Evolutionary conservation across 495 filamentous ascomycete genomes (phyloP), one percentile per base, ranked within the genome.

Genomic region (Choiromyces venosus): DNA sequence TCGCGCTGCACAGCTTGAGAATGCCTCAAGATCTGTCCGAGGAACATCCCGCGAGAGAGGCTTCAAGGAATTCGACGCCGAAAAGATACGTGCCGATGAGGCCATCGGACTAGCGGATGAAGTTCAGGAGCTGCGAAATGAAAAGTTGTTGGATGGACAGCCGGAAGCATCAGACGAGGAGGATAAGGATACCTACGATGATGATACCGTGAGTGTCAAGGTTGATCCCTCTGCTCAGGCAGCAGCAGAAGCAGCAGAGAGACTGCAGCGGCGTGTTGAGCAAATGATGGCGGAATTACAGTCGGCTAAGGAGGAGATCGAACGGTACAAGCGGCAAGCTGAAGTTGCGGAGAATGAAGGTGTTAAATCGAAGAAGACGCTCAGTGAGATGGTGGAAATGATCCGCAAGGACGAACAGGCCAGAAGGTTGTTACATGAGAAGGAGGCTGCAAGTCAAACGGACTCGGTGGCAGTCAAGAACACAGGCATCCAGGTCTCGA

Each of bases 341-440:
- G 90, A 96, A 81, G 88, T 84, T 66, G 93, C 94, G 4, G 77
- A 79, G 80, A 84, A 86, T 29, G 93, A 97, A 74, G 86, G 87
- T 37, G 85, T 87, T 71, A 84, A 86, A 46, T 86, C 88, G 67
- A 88, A 89, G 68, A 89, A 90, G 80, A 91, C 90, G 1, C 83
- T 99, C 35, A 89, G 90, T 0, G 93, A 97, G 80, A 94, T 97
- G 93, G 90, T 97, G 21, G 88, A 92, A 77, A 90, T 90, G 38
- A 89, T 96, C 65, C 88, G 92, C 66, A 85, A 85, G 75, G 90
- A 89, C 71, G 89, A 93, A 42, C 87, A 88, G 70, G 70, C 76
- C 61, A 78, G 82, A 39, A 78, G 76, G 38, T 52, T 46, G 70
- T 12, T 61, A 4, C 64, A 67, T 64, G 52, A 72, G 75, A 39